Conservation (phyloP, 2,329 filamentous ascomycete species). For the Aureobasidium namibiae region DNA sequence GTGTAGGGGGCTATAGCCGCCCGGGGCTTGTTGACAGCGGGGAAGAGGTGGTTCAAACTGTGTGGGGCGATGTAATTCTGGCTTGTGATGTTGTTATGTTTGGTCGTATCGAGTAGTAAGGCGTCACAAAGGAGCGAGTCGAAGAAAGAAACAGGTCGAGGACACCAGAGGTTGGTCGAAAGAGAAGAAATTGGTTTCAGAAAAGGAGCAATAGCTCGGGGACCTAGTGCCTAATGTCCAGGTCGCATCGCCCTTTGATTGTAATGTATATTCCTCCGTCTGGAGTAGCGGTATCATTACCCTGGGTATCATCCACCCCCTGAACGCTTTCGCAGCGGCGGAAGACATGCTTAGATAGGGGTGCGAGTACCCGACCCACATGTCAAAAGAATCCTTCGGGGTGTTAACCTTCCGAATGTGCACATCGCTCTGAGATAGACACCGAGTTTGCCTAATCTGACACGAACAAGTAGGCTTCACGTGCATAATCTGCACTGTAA, state of each 20-base stretch:
- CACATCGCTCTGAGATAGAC: background rate
- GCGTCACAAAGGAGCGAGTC: background rate
- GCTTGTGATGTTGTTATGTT: background rate
- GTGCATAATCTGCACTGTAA: background rate
- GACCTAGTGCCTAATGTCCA: background rate
- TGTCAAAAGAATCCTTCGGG: background rate
- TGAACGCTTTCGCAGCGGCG: no score
- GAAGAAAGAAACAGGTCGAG: background rate
- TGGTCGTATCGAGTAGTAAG: background rate
- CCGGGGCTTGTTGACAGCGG: background rate
- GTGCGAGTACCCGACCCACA: background rate
- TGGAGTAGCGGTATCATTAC: background rate
- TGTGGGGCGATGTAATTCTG: background rate
- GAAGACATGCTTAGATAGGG: background rate
- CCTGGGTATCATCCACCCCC: background rate
- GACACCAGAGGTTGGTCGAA: background rate
- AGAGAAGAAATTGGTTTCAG: background rate
- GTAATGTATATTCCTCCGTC: background rate
- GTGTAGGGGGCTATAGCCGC: slow-evolving; percentile 1
- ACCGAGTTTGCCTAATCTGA: background rate
- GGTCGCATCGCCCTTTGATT: background rate
- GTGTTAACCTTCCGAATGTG: background rate
- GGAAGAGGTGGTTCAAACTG: background rate
- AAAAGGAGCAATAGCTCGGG: background rate
- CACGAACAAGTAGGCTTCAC: background rate